Conservation (phyloP, 2,329 filamentous ascomycete genomes). For the Niveomyces coronatus region DNA sequence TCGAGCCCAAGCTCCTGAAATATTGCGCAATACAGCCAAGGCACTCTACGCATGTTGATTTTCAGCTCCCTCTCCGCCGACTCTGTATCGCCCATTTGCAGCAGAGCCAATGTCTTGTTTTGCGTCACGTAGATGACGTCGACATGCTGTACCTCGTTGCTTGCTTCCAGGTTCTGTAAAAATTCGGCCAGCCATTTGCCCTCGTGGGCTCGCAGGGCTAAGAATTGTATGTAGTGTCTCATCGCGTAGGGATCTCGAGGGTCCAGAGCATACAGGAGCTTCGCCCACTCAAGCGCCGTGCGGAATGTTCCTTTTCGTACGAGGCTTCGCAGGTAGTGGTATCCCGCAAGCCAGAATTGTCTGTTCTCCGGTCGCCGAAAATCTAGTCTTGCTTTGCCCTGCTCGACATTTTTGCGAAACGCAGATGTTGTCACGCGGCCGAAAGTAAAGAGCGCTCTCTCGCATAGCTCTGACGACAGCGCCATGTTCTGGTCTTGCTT, state of each 20-base stretch:
- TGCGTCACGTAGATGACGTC: conserved; percentile 61
- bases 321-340: conserved; percentile 78
- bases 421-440: conserved; percentile 79
- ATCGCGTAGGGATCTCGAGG: conserved; percentile 75
- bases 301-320: conserved; percentile 87
- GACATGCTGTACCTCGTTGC: conserved; percentile 19
- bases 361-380: conserved; percentile 79
- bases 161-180: conserved; percentile 34
- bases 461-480: conserved; percentile 75
- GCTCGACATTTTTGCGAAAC: conserved; percentile 64
- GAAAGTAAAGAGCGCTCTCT: conserved; percentile 86
- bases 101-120: conserved; percentile 64
- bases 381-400: conserved; percentile 70
- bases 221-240: conserved; percentile 68
- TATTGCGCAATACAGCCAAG: conserved; percentile 75
- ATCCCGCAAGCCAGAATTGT: conserved; percentile 84
- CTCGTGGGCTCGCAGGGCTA: conserved; percentile 74
- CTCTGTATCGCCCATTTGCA: conserved; percentile 56
- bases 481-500: conserved; percentile 86
- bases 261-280: conserved; percentile 67
- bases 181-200: conserved; percentile 67
- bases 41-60: conserved; percentile 59
- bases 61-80: conserved; percentile 56
- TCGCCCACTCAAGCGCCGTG: conserved; percentile 89
- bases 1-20: conserved; percentile 74